These are phyloP conservation scores for Syzygium aromaticum DNA, from an alignment of 345 rosid genomes.

Conservation along the genomic window DNA sequence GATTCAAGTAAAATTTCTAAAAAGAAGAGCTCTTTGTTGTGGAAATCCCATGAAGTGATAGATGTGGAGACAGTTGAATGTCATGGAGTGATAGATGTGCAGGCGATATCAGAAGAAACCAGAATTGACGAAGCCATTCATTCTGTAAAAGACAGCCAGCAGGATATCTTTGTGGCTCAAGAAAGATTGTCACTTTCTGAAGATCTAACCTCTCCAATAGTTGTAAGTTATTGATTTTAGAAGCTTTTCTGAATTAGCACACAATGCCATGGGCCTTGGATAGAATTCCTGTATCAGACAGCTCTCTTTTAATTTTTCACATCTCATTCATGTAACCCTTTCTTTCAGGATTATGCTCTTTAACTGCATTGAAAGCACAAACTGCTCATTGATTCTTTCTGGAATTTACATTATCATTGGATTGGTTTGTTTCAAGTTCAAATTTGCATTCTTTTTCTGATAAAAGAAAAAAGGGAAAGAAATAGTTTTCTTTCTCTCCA, in stretches of 20 bases:
- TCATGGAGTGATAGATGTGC: slow-evolving; percentile 2
- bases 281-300: neutral
- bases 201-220: neutral
- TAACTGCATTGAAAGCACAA: neutral
- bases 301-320: neutral
- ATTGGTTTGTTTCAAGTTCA: neutral
- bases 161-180: neutral
- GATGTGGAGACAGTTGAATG: neutral
- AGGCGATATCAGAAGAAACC: neutral
- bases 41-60: neutral
- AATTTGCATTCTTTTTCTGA: neutral
- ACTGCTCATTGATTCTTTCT: neutral
- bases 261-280: neutral
- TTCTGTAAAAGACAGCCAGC: neutral
- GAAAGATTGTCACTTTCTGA: neutral
- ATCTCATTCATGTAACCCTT: neutral
- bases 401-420: neutral
- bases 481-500: neutral
- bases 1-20: slow-evolving; percentile 9
- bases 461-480: neutral
- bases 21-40: neutral
- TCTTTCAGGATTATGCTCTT: neutral
- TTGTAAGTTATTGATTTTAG: neutral
- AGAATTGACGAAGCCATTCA: neutral
- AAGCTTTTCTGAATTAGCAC: neutral